A percentile compares a stretch with the other conserved stretches of the same genome.
Conservation (phyloP, 345 rosid genomes). For the Sonneratia alba region DNA sequence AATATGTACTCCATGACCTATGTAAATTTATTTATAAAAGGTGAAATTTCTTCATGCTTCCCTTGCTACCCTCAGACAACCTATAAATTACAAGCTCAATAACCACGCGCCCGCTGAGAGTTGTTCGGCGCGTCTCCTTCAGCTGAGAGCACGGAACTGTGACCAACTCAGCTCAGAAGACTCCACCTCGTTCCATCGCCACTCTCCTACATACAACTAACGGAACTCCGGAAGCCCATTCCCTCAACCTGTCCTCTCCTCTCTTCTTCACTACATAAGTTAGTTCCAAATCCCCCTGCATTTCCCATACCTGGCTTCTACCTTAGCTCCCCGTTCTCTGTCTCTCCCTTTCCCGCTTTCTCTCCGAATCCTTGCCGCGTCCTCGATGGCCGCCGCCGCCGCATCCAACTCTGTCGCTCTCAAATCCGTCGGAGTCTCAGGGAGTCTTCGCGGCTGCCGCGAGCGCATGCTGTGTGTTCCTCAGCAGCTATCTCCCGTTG, state of each 20-base stretch:
- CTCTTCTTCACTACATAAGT: neutral
- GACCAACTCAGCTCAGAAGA: neutral
- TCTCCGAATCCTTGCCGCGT: constrained; percentile 19
- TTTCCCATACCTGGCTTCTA: constrained; percentile 33
- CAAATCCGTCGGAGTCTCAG: constrained; percentile 30
- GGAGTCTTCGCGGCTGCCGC: constrained; percentile 16
- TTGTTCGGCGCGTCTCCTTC: no score
- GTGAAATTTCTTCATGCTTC: no score
- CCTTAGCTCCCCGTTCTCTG: constrained; percentile 12
- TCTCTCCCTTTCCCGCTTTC: constrained; percentile 6
- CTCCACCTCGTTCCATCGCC: constrained; percentile 8
- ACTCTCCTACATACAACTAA: neutral
- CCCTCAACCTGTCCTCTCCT: neutral
- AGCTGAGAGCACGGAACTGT: neutral
- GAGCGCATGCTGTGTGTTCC: constrained; percentile 30
- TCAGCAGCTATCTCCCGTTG: constrained; percentile 38
- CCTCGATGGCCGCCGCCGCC: constrained; percentile 52
- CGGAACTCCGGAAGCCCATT: neutral
- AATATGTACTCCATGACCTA: no score
- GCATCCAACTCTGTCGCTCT: constrained; percentile 44
- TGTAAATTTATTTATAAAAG: no score
- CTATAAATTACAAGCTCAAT: no score
- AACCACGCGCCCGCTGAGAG: no score
- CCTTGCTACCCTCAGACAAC: no score
- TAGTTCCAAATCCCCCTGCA: neutral